Evolutionary conservation across 2,329 filamentous ascomycete species (phyloP).

Genomic region (Arachnopeziza araneosa): DNA sequence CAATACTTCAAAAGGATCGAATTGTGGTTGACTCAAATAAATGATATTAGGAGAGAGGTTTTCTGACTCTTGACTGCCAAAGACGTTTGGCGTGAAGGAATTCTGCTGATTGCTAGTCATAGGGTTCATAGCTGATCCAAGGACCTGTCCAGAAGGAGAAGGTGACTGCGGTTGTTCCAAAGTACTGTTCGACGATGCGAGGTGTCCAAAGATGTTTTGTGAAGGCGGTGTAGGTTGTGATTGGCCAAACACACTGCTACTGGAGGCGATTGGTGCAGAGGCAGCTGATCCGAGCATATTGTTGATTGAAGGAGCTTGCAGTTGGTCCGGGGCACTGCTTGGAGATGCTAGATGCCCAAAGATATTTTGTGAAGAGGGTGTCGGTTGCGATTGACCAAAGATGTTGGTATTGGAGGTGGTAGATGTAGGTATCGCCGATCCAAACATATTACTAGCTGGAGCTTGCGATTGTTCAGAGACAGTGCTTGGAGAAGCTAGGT

Average conservation of each 20-base stretch:
- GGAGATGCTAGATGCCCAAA: no score
- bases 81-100: not conserved
- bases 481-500: not conserved
- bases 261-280: not conserved
- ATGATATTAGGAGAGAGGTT: not conserved
- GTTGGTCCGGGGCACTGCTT: no score
- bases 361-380: not conserved
- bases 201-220: not conserved
- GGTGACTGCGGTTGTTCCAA: no score
- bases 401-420: constrained; percentile 1
- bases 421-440: constrained; percentile 5
- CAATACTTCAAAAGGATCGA: not conserved
- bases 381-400: constrained; percentile 1
- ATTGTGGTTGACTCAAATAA: not conserved
- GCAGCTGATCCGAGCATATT: not conserved
- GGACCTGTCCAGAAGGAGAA: not conserved
- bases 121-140: not conserved
- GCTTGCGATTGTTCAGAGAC: not conserved
- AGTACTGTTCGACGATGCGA: no score
- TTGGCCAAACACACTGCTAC: constrained; percentile 9
- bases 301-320: not conserved
- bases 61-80: not conserved
- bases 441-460: constrained; percentile 12
- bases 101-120: not conserved
- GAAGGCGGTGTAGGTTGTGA: not conserved